Evolutionary conservation across 495 filamentous ascomycete species (phyloP).

Genomic region (Lophiotrema nucula): DNA sequence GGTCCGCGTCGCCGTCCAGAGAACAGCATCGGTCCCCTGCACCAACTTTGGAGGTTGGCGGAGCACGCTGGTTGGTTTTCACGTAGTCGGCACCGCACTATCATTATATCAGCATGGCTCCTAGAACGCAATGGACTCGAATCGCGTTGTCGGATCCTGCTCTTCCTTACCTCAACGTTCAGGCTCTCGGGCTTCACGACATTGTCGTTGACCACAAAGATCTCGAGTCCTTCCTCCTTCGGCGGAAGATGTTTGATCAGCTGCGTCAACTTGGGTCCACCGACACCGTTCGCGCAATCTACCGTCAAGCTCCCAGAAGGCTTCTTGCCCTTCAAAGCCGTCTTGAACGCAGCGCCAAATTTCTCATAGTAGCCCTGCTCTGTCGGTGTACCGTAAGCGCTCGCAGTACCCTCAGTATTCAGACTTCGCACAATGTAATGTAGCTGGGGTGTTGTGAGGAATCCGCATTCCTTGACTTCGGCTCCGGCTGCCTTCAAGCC

Average conservation of each 20-base stretch:
- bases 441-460: constrained; percentile 90
- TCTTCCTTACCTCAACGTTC: constrained; percentile 71
- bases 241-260: constrained; percentile 79
- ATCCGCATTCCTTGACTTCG: constrained; percentile 75
- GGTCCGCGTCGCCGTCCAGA: constrained; percentile 91
- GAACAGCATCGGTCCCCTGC: constrained; percentile 83
- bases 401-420: constrained; percentile 80
- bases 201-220: constrained; percentile 88
- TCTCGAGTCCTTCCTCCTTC: constrained; percentile 64
- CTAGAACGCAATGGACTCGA: no score
- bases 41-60: constrained; percentile 73
- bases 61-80: constrained; percentile 91
- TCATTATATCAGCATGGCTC: constrained; percentile 17
- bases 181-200: constrained; percentile 82
- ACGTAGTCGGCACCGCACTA: constrained; percentile 96
- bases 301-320: constrained; percentile 67
- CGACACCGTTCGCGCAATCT: constrained; percentile 96
- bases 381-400: constrained; percentile 81
- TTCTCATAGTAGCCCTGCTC: constrained; percentile 96
- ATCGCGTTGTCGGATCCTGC: no score
- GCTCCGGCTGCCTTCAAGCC: constrained; percentile 72
- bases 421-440: constrained; percentile 94
- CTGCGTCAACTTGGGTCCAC: constrained; percentile 85
- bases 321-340: constrained; percentile 72
- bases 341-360: constrained; percentile 71